A percentile compares a stretch with the other conserved stretches of the same genome.
Evolutionary conservation across 768 basidiomycete genomes (phyloP).

Genomic region (Wakefieldia striispora): DNA sequence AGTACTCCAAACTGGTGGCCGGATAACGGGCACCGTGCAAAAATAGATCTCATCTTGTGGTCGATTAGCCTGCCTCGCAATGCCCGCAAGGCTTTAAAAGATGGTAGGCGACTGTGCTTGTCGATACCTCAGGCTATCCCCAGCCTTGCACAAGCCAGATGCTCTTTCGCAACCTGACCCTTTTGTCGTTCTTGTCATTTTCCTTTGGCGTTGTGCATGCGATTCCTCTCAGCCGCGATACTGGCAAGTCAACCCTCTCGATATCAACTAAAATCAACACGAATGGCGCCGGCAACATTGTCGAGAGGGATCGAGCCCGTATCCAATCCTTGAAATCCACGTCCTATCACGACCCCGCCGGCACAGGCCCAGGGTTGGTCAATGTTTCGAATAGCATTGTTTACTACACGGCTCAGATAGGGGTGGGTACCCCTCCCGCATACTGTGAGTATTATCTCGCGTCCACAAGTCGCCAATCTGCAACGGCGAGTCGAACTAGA

Average conservation of each 20-base stretch:
- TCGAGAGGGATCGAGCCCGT: constrained; percentile 24
- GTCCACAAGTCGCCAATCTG: not conserved
- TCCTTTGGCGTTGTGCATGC: constrained; percentile 6
- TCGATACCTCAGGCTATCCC: too few species aligned
- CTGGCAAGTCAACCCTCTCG: constrained; percentile 14
- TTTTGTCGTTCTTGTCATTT: constrained; percentile 10
- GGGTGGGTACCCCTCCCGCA: constrained; percentile 23
- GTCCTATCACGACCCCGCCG: not conserved
- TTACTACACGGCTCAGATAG: constrained; percentile 29
- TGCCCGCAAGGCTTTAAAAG: too few species aligned
- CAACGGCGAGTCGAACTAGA: constrained; percentile 11
- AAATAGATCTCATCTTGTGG: too few species aligned
- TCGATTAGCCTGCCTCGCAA: too few species aligned
- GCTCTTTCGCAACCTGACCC: not conserved
- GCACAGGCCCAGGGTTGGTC: not conserved
- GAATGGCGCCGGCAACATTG: constrained; percentile 10
- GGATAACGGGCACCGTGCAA: too few species aligned
- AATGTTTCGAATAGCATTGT: constrained; percentile 21
- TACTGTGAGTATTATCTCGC: constrained; percentile 16
- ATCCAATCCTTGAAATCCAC: constrained; percentile 9
- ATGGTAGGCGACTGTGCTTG: too few species aligned
- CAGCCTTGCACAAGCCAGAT: too few species aligned
- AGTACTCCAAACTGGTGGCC: too few species aligned
- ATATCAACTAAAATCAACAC: constrained; percentile 14
- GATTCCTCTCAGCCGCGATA: constrained; percentile 5